Percentiles rank a stretch among this genome's conserved stretches.
These are phyloP conservation scores for Ilyonectria sp. DNA, from an alignment of 2,329 filamentous ascomycete species.

Conservation along the genomic window DNA sequence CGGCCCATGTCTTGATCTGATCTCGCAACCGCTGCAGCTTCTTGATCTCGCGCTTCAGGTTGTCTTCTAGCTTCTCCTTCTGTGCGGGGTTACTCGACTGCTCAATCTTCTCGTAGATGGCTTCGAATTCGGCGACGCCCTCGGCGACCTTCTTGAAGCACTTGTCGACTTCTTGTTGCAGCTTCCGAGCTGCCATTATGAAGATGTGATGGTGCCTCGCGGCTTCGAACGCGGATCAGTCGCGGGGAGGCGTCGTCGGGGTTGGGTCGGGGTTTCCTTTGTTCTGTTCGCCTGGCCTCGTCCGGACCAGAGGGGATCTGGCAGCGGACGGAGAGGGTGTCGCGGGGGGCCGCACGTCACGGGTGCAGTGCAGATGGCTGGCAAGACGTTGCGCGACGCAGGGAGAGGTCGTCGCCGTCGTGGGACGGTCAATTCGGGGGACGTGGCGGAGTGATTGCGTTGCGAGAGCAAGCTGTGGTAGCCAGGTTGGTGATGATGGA, in stretches of 20 bases:
- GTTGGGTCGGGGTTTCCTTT: conserved; percentile 20
- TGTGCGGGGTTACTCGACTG: conserved; percentile 93
- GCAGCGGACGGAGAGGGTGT: conserved; percentile 32
- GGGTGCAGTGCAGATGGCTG: conserved; percentile 24
- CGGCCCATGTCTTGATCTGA: conserved; percentile 99
- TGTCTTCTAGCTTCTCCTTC: conserved; percentile 98
- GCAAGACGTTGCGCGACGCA: conserved; percentile 31
- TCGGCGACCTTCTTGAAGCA: conserved; percentile 99
- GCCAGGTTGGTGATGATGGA: conserved; percentile 41
- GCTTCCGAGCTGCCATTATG: conserved; percentile 94
- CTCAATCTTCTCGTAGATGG: conserved; percentile 98
- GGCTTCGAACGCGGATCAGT: conserved; percentile 33
- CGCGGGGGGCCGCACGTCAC: conserved; percentile 32
- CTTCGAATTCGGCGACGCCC: conserved; percentile 92
- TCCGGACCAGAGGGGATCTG: conserved; percentile 31
- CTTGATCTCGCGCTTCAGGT: conserved; percentile 99
- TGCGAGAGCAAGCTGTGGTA: conserved; percentile 36
- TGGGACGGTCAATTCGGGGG: conserved; percentile 41
- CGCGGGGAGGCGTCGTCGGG: conserved; percentile 25
- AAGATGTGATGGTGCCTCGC: conserved; percentile 36
- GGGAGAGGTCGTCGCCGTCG: conserved; percentile 29
- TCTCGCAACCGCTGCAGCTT: conserved; percentile 97
- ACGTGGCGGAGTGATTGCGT: conserved; percentile 40
- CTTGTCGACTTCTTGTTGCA: conserved; percentile 98
- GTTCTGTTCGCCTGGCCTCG: conserved; percentile 30